Evolutionary conservation across 805 yeast species (phyloP), one percentile per base, ranked within the genome.

Genomic region (Barnettozyma sucrosica): DNA sequence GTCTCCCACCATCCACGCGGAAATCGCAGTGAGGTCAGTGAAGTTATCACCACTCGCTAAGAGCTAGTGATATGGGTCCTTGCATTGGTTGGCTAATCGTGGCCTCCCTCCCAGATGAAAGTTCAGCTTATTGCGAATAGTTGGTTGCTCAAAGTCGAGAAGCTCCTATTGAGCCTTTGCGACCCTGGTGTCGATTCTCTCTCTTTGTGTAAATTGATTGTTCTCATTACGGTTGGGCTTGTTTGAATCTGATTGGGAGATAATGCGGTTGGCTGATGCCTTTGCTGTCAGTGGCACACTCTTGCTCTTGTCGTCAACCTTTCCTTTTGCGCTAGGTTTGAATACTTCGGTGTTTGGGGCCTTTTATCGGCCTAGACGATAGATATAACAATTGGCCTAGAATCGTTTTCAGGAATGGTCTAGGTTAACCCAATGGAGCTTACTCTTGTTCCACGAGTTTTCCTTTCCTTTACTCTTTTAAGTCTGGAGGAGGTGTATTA

Each of bases 1-100:
- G 89, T 83, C 89, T 83, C 89, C 89, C 79, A 85, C 85, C 85
- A 67, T 57, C 52, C 65, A 68, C 70, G 80, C 84, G 89, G 89
- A 81, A 81, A 82, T 63, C 74, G 71, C 57, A 66, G 56, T 65
- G 74, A 68, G 74, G 64, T 65, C 61, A 65, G 62, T 66, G 64
- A 66, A 63, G 61, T 64, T 53, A 62, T 57, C 37, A 23, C 64
- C 55, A 66, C 72, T 66, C 70, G 64, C 61, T 65, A 65, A 54
- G 44, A 32, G 24, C 40, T 49, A 36, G 43, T 18, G 32, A 20
- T 36, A 25, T 33, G n/a, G 16, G 42, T 25, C 25, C 24, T 3
- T 37, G 41, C 26, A 21, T 21, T 42, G 16, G 37, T 20, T 20
- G 24, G 23, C 16, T 28, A 42, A 13, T 34, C 37, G 21, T 18